A percentile compares a stretch with the other conserved stretches of the same genome.
Evolutionary conservation across 169 alveolate species (phyloP).

Genomic region (Blepharisma undulans): DNA sequence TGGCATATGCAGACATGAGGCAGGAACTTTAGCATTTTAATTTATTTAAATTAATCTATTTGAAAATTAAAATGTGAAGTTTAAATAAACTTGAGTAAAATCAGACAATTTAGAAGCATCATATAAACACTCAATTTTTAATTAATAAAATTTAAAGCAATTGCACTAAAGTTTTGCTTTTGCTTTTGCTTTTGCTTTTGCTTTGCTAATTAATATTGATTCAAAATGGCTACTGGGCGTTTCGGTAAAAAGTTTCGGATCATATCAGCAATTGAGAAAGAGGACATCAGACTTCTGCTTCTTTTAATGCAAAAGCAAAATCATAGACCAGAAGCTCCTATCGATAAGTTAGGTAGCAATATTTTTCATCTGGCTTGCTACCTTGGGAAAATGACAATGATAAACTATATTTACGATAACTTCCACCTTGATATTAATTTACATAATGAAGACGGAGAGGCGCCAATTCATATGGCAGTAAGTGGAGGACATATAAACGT

Average conservation of each 20-base stretch:
- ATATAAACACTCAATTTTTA: not conserved
- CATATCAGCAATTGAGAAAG: slow-evolving; percentile 38
- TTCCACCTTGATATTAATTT: slow-evolving; percentile 2
- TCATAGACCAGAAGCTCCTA: slow-evolving; percentile 11
- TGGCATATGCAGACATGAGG: not conserved
- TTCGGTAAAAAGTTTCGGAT: slow-evolving; percentile 32
- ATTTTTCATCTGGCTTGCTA: slow-evolving; percentile 13
- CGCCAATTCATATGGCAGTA: slow-evolving; percentile 16
- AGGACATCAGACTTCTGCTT: not conserved
- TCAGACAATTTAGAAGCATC: too few relatives aligned
- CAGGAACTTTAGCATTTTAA: not conserved
- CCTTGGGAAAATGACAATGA: not conserved
- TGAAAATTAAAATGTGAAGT: not conserved
- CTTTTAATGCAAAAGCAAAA: not conserved
- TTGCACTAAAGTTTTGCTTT: too few relatives aligned
- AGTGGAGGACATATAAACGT: not conserved
- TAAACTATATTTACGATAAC: not conserved
- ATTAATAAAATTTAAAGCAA: not conserved
- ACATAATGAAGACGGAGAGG: slow-evolving; percentile 10
- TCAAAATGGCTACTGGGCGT: not conserved
- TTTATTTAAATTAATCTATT: not conserved
- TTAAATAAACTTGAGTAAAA: too few relatives aligned
- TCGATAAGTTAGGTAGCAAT: slow-evolving; percentile 37
- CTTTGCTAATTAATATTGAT: not conserved
- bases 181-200: not conserved